A percentile compares a stretch with the other conserved stretches of the same genome.
These are phyloP conservation scores for Citrus reticulata DNA, from an alignment of 345 rosid species.

Conservation along the genomic window DNA sequence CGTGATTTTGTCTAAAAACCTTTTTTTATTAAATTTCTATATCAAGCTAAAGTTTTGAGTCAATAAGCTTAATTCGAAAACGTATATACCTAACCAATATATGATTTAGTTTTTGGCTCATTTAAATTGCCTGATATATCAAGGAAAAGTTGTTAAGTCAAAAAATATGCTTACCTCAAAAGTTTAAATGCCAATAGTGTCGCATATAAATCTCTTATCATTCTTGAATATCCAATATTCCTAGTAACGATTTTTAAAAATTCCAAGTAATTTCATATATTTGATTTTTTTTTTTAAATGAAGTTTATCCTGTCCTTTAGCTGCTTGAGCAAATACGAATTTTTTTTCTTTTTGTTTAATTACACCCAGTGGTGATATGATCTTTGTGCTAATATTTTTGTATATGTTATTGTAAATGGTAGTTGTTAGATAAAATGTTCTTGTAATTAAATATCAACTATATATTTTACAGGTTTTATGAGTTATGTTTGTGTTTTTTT, in stretches of 20 bases:
- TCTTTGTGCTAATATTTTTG: too few species aligned
- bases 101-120: neutral
- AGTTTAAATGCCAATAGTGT: neutral
- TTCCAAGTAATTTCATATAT: neutral
- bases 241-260: too few species aligned
- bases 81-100: neutral
- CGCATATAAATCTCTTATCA: neutral
- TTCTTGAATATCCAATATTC: neutral
- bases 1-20: neutral
- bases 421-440: too few species aligned
- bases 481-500: too few species aligned
- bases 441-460: too few species aligned
- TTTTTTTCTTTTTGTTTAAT: too few species aligned
- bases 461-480: too few species aligned
- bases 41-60: neutral
- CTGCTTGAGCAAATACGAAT: too few species aligned
- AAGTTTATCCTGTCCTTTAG: too few species aligned
- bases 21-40: neutral
- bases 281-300: too few species aligned
- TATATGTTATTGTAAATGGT: too few species aligned
- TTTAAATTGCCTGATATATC: neutral
- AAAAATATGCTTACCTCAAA: neutral
- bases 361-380: too few species aligned
- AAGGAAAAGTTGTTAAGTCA: neutral
- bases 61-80: neutral